Percentiles rank a stretch among this genome's conserved stretches.
phyloP scores from a whole-genome alignment of 139 green algal species.

The Closterium sp. region DNA sequence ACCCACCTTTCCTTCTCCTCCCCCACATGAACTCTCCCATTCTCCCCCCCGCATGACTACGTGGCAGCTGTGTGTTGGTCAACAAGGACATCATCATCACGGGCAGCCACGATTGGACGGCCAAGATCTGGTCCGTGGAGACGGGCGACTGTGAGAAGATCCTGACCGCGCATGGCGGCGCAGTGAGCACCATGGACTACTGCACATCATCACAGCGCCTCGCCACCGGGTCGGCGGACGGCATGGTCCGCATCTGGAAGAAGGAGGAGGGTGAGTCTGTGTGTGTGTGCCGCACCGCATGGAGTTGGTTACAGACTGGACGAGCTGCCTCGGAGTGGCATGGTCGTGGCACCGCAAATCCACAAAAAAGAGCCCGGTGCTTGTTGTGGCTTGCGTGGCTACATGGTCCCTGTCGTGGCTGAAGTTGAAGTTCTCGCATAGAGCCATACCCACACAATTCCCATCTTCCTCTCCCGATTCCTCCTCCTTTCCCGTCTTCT shows the following conservation, averaged over 20 bases:
- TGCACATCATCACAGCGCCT: background rate
- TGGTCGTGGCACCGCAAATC: too few species aligned
- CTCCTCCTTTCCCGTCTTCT: too few species aligned
- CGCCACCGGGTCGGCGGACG: background rate
- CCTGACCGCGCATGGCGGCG: background rate
- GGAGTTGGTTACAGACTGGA: too few species aligned
- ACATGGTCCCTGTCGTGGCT: too few species aligned
- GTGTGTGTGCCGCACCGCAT: too few species aligned
- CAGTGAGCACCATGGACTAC: background rate
- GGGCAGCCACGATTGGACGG: constrained; percentile 11
- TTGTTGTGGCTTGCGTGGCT: too few species aligned
- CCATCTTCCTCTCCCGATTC: background rate
- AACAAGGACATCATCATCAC: background rate
- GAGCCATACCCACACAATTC: background rate
- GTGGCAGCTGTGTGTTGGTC: background rate
- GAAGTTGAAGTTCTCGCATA: too few species aligned
- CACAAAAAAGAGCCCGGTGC: too few species aligned
- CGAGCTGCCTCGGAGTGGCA: too few species aligned
- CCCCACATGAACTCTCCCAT: too few species aligned
- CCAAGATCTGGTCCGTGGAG: constrained; percentile 3
- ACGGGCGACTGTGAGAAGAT: background rate
- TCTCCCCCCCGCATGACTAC: too few species aligned
- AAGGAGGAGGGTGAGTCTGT: background rate
- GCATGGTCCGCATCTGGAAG: constrained; percentile 1
- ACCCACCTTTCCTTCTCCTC: background rate